phyloP scores from a whole-genome alignment of 2,329 filamentous ascomycete genomes.

The Aspergillus fijiensis region DNA sequence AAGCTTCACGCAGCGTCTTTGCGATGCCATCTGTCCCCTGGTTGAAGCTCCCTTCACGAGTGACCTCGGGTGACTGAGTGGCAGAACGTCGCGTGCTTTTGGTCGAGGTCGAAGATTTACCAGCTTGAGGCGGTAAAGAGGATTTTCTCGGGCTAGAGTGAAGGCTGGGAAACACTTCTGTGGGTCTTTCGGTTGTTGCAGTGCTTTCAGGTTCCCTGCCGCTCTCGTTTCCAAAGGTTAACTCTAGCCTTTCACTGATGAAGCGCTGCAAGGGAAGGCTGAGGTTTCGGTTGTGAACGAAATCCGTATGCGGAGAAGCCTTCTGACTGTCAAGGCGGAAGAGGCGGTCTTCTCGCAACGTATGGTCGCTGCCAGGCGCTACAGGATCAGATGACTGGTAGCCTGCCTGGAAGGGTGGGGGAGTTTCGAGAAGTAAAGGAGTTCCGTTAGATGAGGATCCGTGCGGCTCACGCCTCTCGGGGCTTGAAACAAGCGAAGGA shows the following conservation, averaged over 20 bases:
- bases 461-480: slow-evolving; percentile 26
- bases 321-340: slow-evolving; percentile 29
- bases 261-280: slow-evolving; percentile 42
- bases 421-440: slow-evolving; percentile 24
- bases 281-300: slow-evolving; percentile 33
- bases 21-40: slow-evolving; percentile 9
- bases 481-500: slow-evolving; percentile 33
- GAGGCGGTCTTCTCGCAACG: slow-evolving; percentile 33
- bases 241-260: slow-evolving; percentile 39
- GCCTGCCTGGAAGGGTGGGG: slow-evolving; percentile 23
- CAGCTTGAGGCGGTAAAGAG: slow-evolving; percentile 17
- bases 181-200: slow-evolving; percentile 12
- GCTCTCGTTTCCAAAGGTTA: slow-evolving; percentile 25
- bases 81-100: slow-evolving; percentile 8
- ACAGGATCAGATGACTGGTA: slow-evolving; percentile 19
- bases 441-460: slow-evolving; percentile 31
- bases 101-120: slow-evolving; percentile 9
- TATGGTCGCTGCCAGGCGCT: slow-evolving; percentile 26
- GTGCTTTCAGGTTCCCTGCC: slow-evolving; percentile 13
- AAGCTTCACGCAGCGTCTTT: slow-evolving; percentile 10
- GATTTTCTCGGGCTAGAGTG: slow-evolving; percentile 6
- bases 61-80: slow-evolving; percentile 15
- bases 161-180: slow-evolving; percentile 28
- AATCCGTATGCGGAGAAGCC: slow-evolving; percentile 20
- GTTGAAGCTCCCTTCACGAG: slow-evolving; percentile 17